Conservation (phyloP, 192 early-diverging fungal genomes). For the Chytriomyces sp. region DNA sequence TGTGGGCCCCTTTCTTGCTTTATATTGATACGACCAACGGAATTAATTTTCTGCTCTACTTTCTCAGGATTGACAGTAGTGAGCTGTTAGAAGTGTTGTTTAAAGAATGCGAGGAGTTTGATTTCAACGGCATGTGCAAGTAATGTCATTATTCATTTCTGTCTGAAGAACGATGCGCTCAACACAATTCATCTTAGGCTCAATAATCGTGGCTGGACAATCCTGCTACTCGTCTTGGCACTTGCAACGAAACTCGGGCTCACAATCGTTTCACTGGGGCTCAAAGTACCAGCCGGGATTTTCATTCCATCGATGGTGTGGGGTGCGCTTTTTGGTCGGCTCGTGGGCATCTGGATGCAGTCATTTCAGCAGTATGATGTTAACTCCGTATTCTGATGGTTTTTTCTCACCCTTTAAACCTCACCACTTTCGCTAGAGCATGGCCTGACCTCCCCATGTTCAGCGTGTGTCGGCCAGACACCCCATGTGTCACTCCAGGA, state of each 20-base stretch:
- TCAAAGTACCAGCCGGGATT: slow-evolving; percentile 54
- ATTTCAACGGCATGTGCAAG: slow-evolving; percentile 51
- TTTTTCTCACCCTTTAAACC: neutral
- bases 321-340: slow-evolving; percentile 88
- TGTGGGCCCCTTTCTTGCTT: slow-evolving; percentile 33
- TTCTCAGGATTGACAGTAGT: slow-evolving; percentile 76
- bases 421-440: slow-evolving; percentile 8
- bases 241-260: slow-evolving; percentile 37
- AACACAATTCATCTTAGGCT: slow-evolving; percentile 23
- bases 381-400: neutral
- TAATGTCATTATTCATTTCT: slow-evolving; percentile 22
- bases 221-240: slow-evolving; percentile 39
- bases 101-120: slow-evolving; percentile 75
- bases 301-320: slow-evolving; percentile 62
- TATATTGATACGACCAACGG: slow-evolving; percentile 6
- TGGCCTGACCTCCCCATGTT: slow-evolving; percentile 44
- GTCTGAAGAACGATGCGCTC: neutral
- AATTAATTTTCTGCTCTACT: neutral
- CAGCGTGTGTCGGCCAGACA: slow-evolving; percentile 49
- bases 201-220: slow-evolving; percentile 3
- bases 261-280: slow-evolving; percentile 49
- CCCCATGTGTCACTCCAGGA: slow-evolving; percentile 74
- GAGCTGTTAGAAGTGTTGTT: slow-evolving; percentile 89
- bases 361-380: slow-evolving; percentile 64
- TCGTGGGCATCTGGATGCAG: slow-evolving; percentile 84